Percentiles rank a stretch among this genome's conserved stretches.
Evolutionary conservation across 768 basidiomycete species (phyloP).

Genomic region (Auriscalpium vulgare): DNA sequence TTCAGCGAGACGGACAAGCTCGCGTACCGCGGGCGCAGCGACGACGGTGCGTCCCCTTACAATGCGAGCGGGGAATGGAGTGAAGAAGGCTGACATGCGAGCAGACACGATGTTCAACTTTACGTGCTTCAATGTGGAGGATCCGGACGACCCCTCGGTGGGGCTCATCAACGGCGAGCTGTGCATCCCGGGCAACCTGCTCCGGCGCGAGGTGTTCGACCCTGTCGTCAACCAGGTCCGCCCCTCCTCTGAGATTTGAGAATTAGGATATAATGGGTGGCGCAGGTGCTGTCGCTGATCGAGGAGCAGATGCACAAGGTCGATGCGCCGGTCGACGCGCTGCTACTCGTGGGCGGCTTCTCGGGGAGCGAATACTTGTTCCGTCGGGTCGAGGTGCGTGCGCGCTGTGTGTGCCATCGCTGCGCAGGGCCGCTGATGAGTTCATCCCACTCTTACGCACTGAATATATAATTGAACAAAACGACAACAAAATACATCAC

Average conservation of each 20-base stretch:
- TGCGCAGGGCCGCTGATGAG: too few species aligned
- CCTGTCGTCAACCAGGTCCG: conserved; percentile 74
- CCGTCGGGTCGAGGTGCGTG: conserved; percentile 62
- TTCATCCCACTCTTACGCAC: too few species aligned
- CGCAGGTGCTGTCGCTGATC: conserved; percentile 70
- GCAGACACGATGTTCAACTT: conserved; percentile 81
- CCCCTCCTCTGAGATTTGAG: conserved; percentile 4
- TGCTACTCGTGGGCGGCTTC: conserved; percentile 88
- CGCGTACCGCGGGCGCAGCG: conserved; percentile 58
- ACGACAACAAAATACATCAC: too few species aligned
- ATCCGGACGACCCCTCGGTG: conserved; percentile 71
- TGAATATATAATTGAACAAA: too few species aligned
- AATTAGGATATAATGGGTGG: conserved; percentile 2
- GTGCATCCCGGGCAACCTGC: conserved; percentile 69
- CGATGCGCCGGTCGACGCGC: conserved; percentile 68
- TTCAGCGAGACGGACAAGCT: conserved; percentile 88
- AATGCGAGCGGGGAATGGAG: neutral
- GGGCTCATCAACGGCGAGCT: conserved; percentile 81
- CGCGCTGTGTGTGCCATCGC: conserved; percentile 28
- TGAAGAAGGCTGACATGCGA: neutral
- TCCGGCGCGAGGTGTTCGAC: conserved; percentile 82
- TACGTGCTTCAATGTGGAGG: conserved; percentile 84
- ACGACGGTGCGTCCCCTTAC: conserved; percentile 56
- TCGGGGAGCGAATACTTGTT: conserved; percentile 82
- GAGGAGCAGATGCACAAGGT: conserved; percentile 65